phyloP scores from a whole-genome alignment of 306 rosid genomes.

The Cucumis cinereus region DNA sequence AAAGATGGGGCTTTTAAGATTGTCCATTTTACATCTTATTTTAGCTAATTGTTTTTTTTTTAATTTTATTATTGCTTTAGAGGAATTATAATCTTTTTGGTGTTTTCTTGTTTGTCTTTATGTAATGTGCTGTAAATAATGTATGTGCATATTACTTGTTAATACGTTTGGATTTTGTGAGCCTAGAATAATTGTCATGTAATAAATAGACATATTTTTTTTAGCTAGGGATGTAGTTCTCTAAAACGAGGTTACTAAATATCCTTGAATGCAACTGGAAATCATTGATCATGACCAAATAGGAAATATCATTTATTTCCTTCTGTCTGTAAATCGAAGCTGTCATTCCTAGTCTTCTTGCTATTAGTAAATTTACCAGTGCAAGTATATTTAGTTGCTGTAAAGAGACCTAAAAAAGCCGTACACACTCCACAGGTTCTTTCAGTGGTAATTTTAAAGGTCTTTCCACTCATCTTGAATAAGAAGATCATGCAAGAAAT shows the following conservation, averaged over 20 bases:
- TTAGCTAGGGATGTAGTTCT: not conserved
- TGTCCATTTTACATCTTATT: not conserved
- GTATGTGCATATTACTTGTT: not conserved
- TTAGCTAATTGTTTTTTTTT: not conserved
- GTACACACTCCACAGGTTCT: not conserved
- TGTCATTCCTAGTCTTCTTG: not conserved
- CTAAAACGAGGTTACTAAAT: not conserved
- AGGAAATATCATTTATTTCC: not conserved
- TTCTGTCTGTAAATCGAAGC: not conserved
- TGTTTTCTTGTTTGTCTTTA: not conserved
- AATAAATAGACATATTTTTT: not conserved
- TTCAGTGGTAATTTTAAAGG: not conserved
- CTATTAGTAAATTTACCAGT: not conserved
- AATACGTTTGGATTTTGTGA: not conserved
- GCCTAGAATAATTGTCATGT: not conserved
- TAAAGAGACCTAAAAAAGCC: not conserved
- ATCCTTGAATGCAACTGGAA: not conserved
- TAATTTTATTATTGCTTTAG: not conserved
- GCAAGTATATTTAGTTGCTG: not conserved
- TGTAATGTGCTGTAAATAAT: not conserved
- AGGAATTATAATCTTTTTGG: not conserved
- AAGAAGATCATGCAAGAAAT: not conserved
- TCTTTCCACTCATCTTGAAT: not conserved
- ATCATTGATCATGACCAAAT: not conserved
- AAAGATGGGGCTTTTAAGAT: not conserved